Evolutionary conservation across 495 filamentous ascomycete genomes (phyloP).

Genomic region (Cercophora samala): DNA sequence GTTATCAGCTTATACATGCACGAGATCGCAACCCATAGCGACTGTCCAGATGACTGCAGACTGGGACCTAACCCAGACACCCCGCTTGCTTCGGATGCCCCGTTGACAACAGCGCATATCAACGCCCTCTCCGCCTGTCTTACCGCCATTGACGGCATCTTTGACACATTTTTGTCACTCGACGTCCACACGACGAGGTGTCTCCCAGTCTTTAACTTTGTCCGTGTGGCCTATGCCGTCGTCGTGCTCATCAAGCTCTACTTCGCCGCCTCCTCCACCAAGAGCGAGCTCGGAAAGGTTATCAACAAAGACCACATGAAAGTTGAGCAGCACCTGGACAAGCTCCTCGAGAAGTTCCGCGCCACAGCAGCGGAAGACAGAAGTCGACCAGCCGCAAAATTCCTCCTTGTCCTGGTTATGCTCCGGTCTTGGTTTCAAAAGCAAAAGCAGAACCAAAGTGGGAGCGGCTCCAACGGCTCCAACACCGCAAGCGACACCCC

Average conservation of each 20-base stretch:
- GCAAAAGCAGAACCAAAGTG: conserved; percentile 32
- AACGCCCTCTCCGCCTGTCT: conserved; percentile 70
- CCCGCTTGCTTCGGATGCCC: conserved; percentile 39
- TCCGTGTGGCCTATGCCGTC: conserved; percentile 72
- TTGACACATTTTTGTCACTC: conserved; percentile 65
- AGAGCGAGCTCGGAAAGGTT: conserved; percentile 69
- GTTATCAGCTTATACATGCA: conserved; percentile 78
- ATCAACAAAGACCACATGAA: conserved; percentile 70
- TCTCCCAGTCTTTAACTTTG: conserved; percentile 72
- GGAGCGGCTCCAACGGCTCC: conserved; percentile 6
- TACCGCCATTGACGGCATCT: conserved; percentile 65
- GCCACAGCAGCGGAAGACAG: conserved; percentile 60
- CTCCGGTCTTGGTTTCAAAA: conserved; percentile 68
- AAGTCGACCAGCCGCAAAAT: conserved; percentile 70
- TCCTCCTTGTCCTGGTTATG: conserved; percentile 70
- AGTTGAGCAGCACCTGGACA: conserved; percentile 71
- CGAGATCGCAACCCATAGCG: conserved; percentile 76
- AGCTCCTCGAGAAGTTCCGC: conserved; percentile 62
- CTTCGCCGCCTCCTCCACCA: conserved; percentile 65
- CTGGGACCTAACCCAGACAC: conserved; percentile 45
- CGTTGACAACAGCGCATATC: conserved; percentile 62
- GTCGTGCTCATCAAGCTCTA: conserved; percentile 89
- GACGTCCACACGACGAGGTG: conserved; percentile 60
- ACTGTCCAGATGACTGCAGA: conserved; percentile 61
- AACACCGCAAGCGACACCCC: conserved; percentile 10